Percentiles rank a stretch among this genome's conserved stretches.
These are phyloP conservation scores for Taphrina flavorubra DNA, from an alignment of 1,139 yeast genomes.

Conservation along the genomic window DNA sequence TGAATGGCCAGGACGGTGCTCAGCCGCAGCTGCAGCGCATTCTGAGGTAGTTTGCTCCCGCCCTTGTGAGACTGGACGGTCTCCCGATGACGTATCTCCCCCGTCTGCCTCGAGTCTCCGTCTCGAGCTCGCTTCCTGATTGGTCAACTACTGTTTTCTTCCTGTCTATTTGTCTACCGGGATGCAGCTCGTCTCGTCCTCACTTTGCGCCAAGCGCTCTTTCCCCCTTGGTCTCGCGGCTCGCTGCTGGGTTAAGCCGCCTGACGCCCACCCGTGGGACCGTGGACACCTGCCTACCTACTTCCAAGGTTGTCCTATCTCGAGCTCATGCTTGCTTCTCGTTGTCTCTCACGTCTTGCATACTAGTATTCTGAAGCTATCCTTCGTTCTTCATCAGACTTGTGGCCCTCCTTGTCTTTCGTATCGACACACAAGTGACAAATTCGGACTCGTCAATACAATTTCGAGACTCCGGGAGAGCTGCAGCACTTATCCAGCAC, in stretches of 20 bases:
- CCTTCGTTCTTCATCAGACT: neutral
- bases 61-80: no score
- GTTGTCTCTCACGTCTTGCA: no score
- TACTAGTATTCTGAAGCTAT: neutral
- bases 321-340: no score
- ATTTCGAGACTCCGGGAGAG: neutral
- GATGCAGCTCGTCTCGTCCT: neutral
- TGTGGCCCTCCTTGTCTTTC: neutral
- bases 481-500: neutral
- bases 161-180: neutral
- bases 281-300: neutral
- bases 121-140: no score
- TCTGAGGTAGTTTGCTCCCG: no score
- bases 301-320: neutral
- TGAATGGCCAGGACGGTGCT: no score
- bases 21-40: no score
- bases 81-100: neutral
- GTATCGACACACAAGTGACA: no score
- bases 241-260: neutral
- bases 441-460: no score
- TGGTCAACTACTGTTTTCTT: no score
- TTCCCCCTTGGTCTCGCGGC: neutral
- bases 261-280: neutral
- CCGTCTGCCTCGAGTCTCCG: neutral
- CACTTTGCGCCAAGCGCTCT: neutral